phyloP scores from a whole-genome alignment of 805 yeast species.

The Lachancea nothofagi region DNA sequence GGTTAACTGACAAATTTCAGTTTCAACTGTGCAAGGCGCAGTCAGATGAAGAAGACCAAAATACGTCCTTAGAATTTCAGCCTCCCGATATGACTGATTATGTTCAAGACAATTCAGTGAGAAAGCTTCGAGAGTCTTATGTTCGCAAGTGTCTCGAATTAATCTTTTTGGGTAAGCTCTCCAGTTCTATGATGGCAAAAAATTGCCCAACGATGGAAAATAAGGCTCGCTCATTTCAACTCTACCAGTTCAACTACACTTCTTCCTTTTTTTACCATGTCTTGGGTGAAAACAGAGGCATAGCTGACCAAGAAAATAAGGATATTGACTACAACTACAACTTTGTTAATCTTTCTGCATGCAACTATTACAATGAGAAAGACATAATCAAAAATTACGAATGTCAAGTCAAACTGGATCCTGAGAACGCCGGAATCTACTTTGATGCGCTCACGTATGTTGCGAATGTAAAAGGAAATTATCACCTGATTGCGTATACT shows the following conservation, averaged over 20 bases:
- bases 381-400: conserved; percentile 45
- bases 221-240: conserved; percentile 26
- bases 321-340: conserved; percentile 26
- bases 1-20: conserved; percentile 44
- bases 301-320: conserved; percentile 14
- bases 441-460: conserved; percentile 53
- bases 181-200: conserved; percentile 16
- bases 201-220: conserved; percentile 12
- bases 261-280: conserved; percentile 28
- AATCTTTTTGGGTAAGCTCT: conserved; percentile 39
- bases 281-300: conserved; percentile 30
- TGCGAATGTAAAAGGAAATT: conserved; percentile 44
- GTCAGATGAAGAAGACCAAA: conserved; percentile 23
- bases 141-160: conserved; percentile 52
- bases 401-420: conserved; percentile 38
- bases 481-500: conserved; percentile 44
- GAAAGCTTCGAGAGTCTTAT: conserved; percentile 42
- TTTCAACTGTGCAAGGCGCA: conserved; percentile 35
- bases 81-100: conserved; percentile 45
- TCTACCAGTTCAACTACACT: conserved; percentile 25
- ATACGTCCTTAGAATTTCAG: conserved; percentile 29
- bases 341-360: conserved; percentile 44
- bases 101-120: conserved; percentile 29
- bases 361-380: conserved; percentile 45
- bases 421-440: conserved; percentile 42